Evolutionary conservation across 2,329 filamentous ascomycete genomes (phyloP).

Genomic region (Didymella pinodella): DNA sequence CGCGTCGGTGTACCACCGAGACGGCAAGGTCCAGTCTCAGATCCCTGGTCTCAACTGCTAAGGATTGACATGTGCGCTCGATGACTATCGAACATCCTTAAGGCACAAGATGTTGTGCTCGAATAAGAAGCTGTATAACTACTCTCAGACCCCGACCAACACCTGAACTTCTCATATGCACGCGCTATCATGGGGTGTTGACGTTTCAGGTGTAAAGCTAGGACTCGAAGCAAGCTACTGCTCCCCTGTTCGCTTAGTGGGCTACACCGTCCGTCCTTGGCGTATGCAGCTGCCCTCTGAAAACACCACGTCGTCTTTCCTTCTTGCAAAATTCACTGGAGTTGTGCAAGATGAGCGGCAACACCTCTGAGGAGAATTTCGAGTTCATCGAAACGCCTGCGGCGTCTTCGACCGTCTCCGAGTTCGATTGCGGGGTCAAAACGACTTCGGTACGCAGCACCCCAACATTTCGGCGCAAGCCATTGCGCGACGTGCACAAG

Average conservation of each 20-base stretch:
- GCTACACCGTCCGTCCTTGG: constrained; percentile 43
- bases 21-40: constrained; percentile 7
- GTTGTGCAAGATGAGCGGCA: constrained; percentile 47
- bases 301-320: constrained; percentile 35
- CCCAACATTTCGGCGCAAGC: constrained; percentile 31
- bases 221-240: constrained; percentile 11
- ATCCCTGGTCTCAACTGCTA: constrained; percentile 1
- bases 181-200: constrained; percentile 19
- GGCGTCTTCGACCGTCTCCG: constrained; percentile 60
- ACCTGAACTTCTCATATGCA: not conserved
- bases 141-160: not conserved
- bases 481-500: constrained; percentile 39
- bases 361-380: constrained; percentile 62
- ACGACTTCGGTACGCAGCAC: constrained; percentile 64
- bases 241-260: constrained; percentile 37
- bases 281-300: constrained; percentile 30
- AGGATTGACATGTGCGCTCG: not conserved
- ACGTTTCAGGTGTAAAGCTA: constrained; percentile 35
- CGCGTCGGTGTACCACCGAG: constrained; percentile 19
- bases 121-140: not conserved
- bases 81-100: too few relatives aligned
- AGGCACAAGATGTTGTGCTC: not conserved
- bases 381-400: constrained; percentile 72
- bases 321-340: constrained; percentile 43
- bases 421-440: constrained; percentile 66